These are phyloP conservation scores for Xylaria digitata DNA, from an alignment of 2,329 filamentous ascomycete species.

Conservation along the genomic window DNA sequence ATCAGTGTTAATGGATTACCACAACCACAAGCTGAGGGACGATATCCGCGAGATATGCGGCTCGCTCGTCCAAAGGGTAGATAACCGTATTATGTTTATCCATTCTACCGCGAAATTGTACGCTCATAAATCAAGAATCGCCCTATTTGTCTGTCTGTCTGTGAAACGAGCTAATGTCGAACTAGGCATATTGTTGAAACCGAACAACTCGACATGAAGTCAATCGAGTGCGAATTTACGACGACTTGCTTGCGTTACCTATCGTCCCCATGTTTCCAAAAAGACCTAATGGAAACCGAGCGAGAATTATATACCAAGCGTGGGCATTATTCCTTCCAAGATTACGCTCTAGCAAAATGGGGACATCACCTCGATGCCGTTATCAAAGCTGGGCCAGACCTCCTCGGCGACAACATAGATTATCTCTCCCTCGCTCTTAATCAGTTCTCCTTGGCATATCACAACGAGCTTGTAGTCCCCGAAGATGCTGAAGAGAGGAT, in stretches of 20 bases:
- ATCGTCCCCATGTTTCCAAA: conserved; percentile 49
- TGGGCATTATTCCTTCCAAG: conserved; percentile 53
- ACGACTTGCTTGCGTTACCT: conserved; percentile 52
- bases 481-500: conserved; percentile 6
- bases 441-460: conserved; percentile 6
- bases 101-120: conserved; percentile 54
- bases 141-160: neutral
- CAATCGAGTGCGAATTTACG: conserved; percentile 50
- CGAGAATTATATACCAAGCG: conserved; percentile 34
- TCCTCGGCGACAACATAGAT: conserved; percentile 21
- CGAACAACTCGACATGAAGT: conserved; percentile 40
- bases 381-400: conserved; percentile 29
- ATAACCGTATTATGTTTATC: conserved; percentile 52
- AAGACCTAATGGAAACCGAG: conserved; percentile 22
- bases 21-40: conserved; percentile 39
- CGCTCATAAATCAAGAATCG: conserved; percentile 25
- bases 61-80: conserved; percentile 52
- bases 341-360: conserved; percentile 55
- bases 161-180: conserved; percentile 7
- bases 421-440: conserved; percentile 3
- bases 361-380: conserved; percentile 48
- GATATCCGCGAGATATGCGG: conserved; percentile 51
- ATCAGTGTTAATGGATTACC: conserved; percentile 40
- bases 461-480: neutral
- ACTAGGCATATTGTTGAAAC: conserved; percentile 43